Percentiles rank a stretch among this genome's conserved stretches.
phyloP scores from a whole-genome alignment of 441 rosid genomes.

The Aquilaria agallochum region DNA sequence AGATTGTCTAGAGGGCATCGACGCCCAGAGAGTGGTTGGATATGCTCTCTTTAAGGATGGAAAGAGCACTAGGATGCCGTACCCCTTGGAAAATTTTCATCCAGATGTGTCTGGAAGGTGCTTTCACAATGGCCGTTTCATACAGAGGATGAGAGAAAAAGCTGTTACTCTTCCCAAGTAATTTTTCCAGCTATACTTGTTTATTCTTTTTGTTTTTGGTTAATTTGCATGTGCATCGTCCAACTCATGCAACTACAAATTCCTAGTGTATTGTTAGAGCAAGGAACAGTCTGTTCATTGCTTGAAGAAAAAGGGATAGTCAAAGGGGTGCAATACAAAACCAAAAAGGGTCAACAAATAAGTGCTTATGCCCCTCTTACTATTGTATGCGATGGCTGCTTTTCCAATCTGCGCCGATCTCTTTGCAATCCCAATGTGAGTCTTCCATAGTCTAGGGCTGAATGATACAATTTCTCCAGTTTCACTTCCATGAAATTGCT shows the following conservation, averaged over 20 bases:
- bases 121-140: slow-evolving; percentile 79
- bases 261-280: slow-evolving; percentile 56
- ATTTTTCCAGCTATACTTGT: not conserved
- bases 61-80: slow-evolving; percentile 42
- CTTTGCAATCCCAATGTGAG: slow-evolving; percentile 83
- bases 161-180: slow-evolving; percentile 63
- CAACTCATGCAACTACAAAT: not conserved
- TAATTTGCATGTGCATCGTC: not conserved
- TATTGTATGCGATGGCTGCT: slow-evolving; percentile 89
- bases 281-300: slow-evolving; percentile 78
- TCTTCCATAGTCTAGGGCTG: slow-evolving; percentile 2
- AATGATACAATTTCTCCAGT: too few species aligned
- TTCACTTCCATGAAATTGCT: not conserved
- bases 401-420: slow-evolving; percentile 70
- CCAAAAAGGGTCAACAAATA: slow-evolving; percentile 54
- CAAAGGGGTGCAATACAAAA: slow-evolving; percentile 74
- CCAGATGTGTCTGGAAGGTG: slow-evolving; percentile 71
- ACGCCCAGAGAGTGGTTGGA: slow-evolving; percentile 68
- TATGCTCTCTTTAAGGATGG: slow-evolving; percentile 73
- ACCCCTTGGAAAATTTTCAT: slow-evolving; percentile 58
- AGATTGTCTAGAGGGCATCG: slow-evolving; percentile 75
- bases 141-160: slow-evolving; percentile 75
- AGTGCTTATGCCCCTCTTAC: slow-evolving; percentile 69
- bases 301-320: slow-evolving; percentile 67
- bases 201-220: not conserved